Conservation (phyloP, 352 stramenopile genomes). For the Phytophthora cryptogea region DNA sequence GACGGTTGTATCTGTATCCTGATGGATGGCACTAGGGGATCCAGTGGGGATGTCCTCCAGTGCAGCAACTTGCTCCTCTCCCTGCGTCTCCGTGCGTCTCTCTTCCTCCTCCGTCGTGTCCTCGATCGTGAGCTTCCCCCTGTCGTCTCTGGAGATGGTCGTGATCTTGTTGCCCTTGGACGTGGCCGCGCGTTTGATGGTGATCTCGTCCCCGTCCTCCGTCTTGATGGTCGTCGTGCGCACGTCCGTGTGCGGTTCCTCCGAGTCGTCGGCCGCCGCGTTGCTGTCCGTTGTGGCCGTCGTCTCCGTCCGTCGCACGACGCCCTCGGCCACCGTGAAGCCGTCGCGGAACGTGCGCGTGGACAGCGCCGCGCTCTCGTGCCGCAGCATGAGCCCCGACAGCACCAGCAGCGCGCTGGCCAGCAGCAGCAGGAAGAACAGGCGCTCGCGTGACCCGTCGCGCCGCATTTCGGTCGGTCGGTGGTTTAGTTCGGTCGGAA, state of each 20-base stretch:
- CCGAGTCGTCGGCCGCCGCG: constrained; percentile 13
- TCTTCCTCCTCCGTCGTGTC: constrained; percentile 27
- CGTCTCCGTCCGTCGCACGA: constrained; percentile 47
- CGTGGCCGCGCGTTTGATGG: constrained; percentile 61
- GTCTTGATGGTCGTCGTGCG: constrained; percentile 79
- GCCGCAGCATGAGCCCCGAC: constrained; percentile 63
- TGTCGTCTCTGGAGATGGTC: constrained; percentile 69
- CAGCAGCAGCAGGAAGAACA: constrained; percentile 62
- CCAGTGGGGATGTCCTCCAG: constrained; percentile 39
- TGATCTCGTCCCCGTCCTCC: constrained; percentile 79
- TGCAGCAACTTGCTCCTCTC: constrained; percentile 19
- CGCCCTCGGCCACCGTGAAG: constrained; percentile 66
- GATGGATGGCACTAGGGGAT: constrained; percentile 22
- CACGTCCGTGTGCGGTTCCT: constrained; percentile 25
- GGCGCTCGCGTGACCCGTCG: constrained; percentile 45
- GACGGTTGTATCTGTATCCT: constrained; percentile 9
- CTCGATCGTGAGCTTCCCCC: constrained; percentile 81
- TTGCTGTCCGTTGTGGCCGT: constrained; percentile 17
- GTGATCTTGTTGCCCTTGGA: constrained; percentile 73
- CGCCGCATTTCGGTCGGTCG: constrained; percentile 29
- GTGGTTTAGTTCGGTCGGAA: background rate
- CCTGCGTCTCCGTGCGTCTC: background rate
- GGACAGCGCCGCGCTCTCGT: constrained; percentile 38
- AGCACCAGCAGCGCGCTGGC: constrained; percentile 57
- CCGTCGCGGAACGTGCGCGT: constrained; percentile 71